phyloP scores from a whole-genome alignment of 306 rosid species.

The Purshia tridentata region DNA sequence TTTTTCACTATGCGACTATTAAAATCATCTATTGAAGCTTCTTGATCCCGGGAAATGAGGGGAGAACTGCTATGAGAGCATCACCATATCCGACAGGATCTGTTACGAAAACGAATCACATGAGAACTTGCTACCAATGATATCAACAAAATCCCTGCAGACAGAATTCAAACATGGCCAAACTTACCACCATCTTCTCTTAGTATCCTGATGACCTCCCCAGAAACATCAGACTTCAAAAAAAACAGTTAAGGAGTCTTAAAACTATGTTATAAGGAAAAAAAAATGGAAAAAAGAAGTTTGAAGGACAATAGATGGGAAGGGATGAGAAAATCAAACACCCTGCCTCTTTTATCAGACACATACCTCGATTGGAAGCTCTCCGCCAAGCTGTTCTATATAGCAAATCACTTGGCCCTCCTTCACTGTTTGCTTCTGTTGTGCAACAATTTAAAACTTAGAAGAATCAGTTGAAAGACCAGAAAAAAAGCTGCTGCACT shows the following conservation, averaged over 20 bases:
- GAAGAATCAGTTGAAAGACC: not conserved
- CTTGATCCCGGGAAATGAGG: conserved; percentile 88
- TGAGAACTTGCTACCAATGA: not conserved
- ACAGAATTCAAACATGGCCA: not conserved
- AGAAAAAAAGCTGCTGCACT: not conserved
- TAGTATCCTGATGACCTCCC: conserved; percentile 87
- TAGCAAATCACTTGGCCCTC: conserved; percentile 88
- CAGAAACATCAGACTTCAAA: conserved; percentile 69
- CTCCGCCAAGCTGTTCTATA: conserved; percentile 80
- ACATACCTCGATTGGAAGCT: conserved; percentile 79
- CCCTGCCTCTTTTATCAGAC: conserved; percentile 6
- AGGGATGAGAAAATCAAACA: not conserved
- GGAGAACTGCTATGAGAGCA: conserved; percentile 74
- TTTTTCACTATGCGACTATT: not conserved
- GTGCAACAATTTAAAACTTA: conserved; percentile 13
- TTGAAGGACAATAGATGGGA: not conserved
- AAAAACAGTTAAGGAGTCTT: conserved; percentile 8
- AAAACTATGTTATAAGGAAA: conserved; percentile 1
- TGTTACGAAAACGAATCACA: conserved; percentile 24
- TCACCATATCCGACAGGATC: conserved; percentile 94
- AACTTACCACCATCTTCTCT: conserved; percentile 79
- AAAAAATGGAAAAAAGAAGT: not conserved
- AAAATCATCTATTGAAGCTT: conserved; percentile 59
- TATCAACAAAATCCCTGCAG: not conserved
- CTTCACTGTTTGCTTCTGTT: conserved; percentile 73